Evolutionary conservation across 768 basidiomycete species (phyloP), one percentile per base, ranked within the genome.

Genomic region (Thelephora ganbajun): DNA sequence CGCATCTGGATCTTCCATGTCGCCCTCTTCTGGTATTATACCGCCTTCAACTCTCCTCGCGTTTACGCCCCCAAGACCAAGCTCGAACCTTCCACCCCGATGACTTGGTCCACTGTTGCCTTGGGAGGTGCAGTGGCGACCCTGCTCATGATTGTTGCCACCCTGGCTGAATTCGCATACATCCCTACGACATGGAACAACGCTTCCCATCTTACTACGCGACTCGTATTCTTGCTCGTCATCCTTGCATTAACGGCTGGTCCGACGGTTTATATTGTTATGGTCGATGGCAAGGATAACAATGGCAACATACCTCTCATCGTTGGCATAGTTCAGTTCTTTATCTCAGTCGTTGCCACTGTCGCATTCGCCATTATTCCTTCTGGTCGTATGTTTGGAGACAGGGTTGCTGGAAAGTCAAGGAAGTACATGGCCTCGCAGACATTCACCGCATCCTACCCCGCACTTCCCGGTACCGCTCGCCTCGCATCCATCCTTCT

Each of bases 161-260:
- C 94, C 19, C 60, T 94, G 22, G 88, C 89, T 53, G 96, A 99
- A 64, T 98, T 93, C 62, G 80, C 83, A 46, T 96, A 94, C 70
- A 94, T 97, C 56, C 94, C 94, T 19, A 96, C 93, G 3, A 97
- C 89, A 7, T 98, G 96, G 96, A 91, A 96, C 66, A 99, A 98
- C 62, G 91, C 93, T 20, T 90, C 90, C 2, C 96, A 99, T 65
- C 77, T 99, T 46, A 89, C 90, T 5, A 91, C 92, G 26, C 89
- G 96, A 37, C 73, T 98, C 49, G 63, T 93, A 53, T 96, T 97
- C 72, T 76, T 99, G 41, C 68, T 96, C 49, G 73, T 96, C 64
- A 85, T 93, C 56, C 80, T 99, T 45, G 96, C 81, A 35, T 76
- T 97, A 53, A 98, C 94, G 1, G 85, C 73, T 42, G 94, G 86